Percentiles rank a stretch among this genome's conserved stretches.
These are phyloP conservation scores for Wallacemonas sp. DNA, from an alignment of 208 protist species.

Conservation along the genomic window DNA sequence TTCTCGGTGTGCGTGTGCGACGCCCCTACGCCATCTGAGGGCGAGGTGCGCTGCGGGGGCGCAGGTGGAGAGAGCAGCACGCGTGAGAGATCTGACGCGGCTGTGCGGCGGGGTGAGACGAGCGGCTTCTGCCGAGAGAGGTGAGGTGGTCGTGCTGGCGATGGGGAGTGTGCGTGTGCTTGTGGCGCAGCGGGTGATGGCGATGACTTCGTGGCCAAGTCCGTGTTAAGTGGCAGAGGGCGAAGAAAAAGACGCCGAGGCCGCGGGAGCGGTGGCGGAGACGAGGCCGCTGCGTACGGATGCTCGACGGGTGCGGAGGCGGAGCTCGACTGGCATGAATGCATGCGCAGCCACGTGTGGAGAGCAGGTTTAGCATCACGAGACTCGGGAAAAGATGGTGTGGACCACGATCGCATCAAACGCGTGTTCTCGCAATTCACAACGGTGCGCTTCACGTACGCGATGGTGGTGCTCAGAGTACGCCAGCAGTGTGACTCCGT, in stretches of 20 bases:
- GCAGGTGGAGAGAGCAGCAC: conserved; percentile 5
- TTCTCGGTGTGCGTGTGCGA: neutral
- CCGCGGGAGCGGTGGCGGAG: neutral
- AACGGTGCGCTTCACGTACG: neutral
- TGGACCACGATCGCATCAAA: neutral
- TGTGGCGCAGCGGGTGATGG: neutral
- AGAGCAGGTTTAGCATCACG: no score
- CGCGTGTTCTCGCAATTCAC: neutral
- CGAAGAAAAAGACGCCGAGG: neutral
- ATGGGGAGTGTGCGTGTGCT: neutral
- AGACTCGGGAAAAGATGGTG: neutral
- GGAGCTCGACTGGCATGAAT: no score
- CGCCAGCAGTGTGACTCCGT: conserved; percentile 4
- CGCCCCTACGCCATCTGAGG: neutral
- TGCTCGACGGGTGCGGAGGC: no score
- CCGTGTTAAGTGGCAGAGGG: neutral
- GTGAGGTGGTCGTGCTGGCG: neutral
- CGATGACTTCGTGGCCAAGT: neutral
- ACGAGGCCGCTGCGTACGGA: no score
- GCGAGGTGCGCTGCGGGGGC: neutral
- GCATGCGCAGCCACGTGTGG: no score
- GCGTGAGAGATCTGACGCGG: neutral
- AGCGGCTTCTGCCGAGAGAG: neutral
- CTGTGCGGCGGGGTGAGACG: neutral
- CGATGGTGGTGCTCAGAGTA: neutral